A percentile compares a stretch with the other conserved stretches of the same genome.
phyloP scores from a whole-genome alignment of 257 asterid species.

The Cinchona pubescens region DNA sequence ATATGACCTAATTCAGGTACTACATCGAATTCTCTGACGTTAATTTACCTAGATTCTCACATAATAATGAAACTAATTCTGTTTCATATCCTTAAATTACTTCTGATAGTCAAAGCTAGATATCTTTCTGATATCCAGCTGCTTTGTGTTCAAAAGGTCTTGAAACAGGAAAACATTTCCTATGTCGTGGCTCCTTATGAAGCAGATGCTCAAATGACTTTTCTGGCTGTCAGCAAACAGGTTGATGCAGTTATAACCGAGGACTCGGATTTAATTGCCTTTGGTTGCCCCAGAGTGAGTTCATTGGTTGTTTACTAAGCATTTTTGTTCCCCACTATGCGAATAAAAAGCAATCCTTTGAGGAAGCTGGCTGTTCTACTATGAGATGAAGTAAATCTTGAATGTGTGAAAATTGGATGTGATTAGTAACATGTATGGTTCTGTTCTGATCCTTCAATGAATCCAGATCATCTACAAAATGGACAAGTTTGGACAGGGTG shows the following conservation, averaged over 20 bases:
- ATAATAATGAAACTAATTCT: too few relatives aligned
- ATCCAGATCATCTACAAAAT: slow-evolving; percentile 88
- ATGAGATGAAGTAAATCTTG: background rate
- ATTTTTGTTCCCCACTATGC: too few relatives aligned
- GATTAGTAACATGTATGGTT: slow-evolving; percentile 1
- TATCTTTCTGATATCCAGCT: slow-evolving; percentile 11
- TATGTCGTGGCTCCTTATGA: slow-evolving; percentile 95
- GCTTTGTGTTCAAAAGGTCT: slow-evolving; percentile 47
- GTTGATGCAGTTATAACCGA: slow-evolving; percentile 95
- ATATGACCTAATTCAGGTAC: slow-evolving; percentile 86
- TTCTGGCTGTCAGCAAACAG: slow-evolving; percentile 69
- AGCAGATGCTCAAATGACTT: slow-evolving; percentile 99
- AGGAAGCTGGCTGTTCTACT: background rate
- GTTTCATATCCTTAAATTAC: too few relatives aligned
- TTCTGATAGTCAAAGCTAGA: too few relatives aligned
- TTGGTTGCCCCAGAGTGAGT: slow-evolving; percentile 96
- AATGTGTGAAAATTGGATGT: background rate
- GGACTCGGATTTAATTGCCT: slow-evolving; percentile 90
- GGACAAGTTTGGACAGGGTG: slow-evolving; percentile 99
- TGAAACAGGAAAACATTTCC: slow-evolving; percentile 62
- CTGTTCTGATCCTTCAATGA: slow-evolving; percentile 16
- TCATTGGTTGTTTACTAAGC: slow-evolving; percentile 11
- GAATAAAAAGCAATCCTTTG: too few relatives aligned
- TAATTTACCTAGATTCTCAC: background rate
- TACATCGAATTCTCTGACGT: slow-evolving; percentile 6